Evolutionary conservation across 106 monocot species (phyloP).

Genomic region (Allium sativum): DNA sequence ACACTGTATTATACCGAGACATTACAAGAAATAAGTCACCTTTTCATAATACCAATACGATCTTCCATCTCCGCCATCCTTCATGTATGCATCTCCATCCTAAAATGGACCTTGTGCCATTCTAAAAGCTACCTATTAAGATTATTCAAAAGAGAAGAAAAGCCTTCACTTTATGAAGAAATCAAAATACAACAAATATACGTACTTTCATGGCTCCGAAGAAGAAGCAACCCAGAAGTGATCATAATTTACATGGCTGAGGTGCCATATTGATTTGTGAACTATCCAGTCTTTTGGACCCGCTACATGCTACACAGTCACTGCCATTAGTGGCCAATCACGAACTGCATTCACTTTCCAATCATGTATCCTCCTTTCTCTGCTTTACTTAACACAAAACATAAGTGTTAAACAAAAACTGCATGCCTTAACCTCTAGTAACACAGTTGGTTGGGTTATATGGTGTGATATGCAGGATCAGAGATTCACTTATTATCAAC

Average conservation of each 20-base stretch:
- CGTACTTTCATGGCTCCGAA: conserved; percentile 73
- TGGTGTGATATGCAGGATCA: too few relatives aligned
- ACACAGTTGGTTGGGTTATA: too few relatives aligned
- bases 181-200: too few relatives aligned
- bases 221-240: conserved; percentile 86
- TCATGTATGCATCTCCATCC: conserved; percentile 70
- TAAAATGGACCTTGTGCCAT: conserved; percentile 72
- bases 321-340: conserved; percentile 75
- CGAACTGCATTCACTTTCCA: conserved; percentile 51
- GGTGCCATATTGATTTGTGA: conserved; percentile 77
- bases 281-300: conserved; percentile 55
- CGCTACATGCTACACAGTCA: conserved; percentile 64
- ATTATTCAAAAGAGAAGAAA: too few relatives aligned
- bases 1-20: too few relatives aligned
- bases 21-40: conserved; percentile 16
- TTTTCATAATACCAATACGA: conserved; percentile 78
- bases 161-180: too few relatives aligned
- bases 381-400: not conserved
- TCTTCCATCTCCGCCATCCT: conserved; percentile 85
- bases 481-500: too few relatives aligned
- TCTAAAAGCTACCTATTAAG: too few relatives aligned
- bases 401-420: not conserved
- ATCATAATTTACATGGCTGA: conserved; percentile 85
- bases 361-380: conserved; percentile 6
- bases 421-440: too few relatives aligned